A percentile compares a stretch with the other conserved stretches of the same genome.
Conservation (phyloP, 495 filamentous ascomycete genomes). For the Neurospora sublineolata region DNA sequence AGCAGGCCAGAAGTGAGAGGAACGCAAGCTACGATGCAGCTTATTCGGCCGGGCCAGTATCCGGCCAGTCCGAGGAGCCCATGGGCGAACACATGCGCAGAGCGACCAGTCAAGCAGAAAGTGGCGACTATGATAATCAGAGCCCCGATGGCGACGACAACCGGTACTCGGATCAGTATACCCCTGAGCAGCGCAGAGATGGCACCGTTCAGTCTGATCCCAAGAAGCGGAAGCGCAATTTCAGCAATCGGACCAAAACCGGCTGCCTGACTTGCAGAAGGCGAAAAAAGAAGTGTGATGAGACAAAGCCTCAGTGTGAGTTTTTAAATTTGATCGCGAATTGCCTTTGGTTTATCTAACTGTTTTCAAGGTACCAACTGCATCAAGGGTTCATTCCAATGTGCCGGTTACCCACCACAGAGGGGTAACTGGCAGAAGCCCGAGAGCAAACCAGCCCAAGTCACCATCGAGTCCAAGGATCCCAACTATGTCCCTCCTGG, state of each 20-base stretch:
- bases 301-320: conserved; percentile 86
- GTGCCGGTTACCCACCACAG: conserved; percentile 77
- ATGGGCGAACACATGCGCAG: conserved; percentile 28
- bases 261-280: conserved; percentile 91
- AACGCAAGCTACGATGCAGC: conserved; percentile 31
- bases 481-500: conserved; percentile 47
- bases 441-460: conserved; percentile 48
- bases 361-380: conserved; percentile 73
- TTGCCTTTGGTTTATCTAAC: conserved; percentile 6
- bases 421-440: conserved; percentile 57
- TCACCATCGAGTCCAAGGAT: conserved; percentile 81
- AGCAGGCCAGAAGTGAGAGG: conserved; percentile 29
- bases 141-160: conserved; percentile 41
- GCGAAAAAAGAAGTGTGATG: conserved; percentile 98
- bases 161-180: conserved; percentile 32
- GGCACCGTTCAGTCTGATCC: conserved; percentile 53
- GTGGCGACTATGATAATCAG: conserved; percentile 30
- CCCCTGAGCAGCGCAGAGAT: conserved; percentile 36
- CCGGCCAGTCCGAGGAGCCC: conserved; percentile 37
- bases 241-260: conserved; percentile 94
- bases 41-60: conserved; percentile 27
- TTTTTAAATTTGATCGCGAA: conserved; percentile 3
- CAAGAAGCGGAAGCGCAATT: conserved; percentile 75
- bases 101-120: conserved; percentile 27
- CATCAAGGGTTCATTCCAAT: conserved; percentile 79